Conservation (phyloP, 179 eudicot genomes). For the Camellia oleifera region DNA sequence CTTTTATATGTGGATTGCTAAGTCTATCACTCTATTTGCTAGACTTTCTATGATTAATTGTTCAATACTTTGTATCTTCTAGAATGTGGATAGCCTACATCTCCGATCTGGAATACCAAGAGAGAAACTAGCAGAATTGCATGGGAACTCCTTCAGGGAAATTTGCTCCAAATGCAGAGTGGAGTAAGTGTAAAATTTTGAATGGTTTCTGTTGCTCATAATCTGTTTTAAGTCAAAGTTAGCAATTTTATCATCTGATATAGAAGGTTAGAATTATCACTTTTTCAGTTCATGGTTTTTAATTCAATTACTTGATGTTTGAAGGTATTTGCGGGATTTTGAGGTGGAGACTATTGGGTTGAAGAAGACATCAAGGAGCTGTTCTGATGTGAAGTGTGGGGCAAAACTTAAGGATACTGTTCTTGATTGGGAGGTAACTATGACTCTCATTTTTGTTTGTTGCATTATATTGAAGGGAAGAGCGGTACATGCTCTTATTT, state of each 20-base stretch:
- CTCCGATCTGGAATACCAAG: constrained; percentile 83
- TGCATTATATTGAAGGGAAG: background rate
- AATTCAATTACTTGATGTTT: constrained; percentile 14
- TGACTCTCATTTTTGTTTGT: background rate
- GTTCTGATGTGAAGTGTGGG: constrained; percentile 58
- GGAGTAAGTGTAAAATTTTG: constrained; percentile 51
- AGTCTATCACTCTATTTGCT: constrained; percentile 1
- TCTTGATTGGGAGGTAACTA: constrained; percentile 91
- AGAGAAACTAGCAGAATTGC: constrained; percentile 78
- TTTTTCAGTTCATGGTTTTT: background rate
- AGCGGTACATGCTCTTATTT: background rate
- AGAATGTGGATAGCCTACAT: constrained; percentile 92
- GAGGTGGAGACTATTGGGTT: constrained; percentile 88
- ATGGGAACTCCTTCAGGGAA: constrained; percentile 87
- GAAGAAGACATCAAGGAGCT: constrained; percentile 76
- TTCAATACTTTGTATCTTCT: constrained; percentile 19
- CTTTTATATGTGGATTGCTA: constrained; percentile 1
- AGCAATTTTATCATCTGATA: constrained; percentile 4
- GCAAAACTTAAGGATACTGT: constrained; percentile 74
- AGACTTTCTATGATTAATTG: background rate
- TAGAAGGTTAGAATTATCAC: background rate
- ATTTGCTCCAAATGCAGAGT: constrained; percentile 67
- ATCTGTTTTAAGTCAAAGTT: background rate
- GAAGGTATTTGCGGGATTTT: constrained; percentile 80
- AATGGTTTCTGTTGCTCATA: constrained; percentile 6